A percentile compares a stretch with the other conserved stretches of the same genome.
These are phyloP conservation scores for Plenodomus lindquistii DNA, from an alignment of 2,329 filamentous ascomycete species.

Conservation along the genomic window DNA sequence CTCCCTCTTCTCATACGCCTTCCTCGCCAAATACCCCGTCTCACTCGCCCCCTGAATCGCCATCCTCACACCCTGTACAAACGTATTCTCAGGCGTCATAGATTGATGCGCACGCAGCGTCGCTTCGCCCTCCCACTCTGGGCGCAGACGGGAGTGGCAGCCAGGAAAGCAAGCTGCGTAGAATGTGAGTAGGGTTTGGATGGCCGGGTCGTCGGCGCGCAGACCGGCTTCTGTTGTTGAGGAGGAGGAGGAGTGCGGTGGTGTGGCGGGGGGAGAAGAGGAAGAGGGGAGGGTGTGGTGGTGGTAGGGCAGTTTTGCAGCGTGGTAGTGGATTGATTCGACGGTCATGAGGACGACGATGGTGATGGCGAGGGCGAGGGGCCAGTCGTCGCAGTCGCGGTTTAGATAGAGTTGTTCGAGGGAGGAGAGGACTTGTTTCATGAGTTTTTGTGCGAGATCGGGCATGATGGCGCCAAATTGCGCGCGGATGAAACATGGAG, in stretches of 20 bases:
- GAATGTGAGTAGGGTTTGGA: constrained; percentile 34
- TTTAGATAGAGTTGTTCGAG: constrained; percentile 38
- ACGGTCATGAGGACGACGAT: constrained; percentile 43
- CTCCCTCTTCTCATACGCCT: constrained; percentile 19
- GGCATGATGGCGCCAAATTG: constrained; percentile 45
- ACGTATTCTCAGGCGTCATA: constrained; percentile 23
- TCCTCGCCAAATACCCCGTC: constrained; percentile 27
- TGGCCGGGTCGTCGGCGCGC: constrained; percentile 28
- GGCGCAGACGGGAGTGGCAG: constrained; percentile 35
- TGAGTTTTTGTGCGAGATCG: constrained; percentile 31
- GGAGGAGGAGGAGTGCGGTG: constrained; percentile 2
- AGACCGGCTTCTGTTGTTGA: neutral
- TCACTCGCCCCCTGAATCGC: constrained; percentile 20
- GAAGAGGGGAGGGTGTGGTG: neutral
- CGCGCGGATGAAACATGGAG: constrained; percentile 46
- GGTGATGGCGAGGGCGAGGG: constrained; percentile 37
- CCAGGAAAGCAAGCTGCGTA: constrained; percentile 41
- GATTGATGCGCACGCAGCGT: neutral
- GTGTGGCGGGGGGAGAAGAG: neutral
- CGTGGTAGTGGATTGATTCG: constrained; percentile 46
- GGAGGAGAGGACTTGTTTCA: constrained; percentile 37
- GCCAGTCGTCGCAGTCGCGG: constrained; percentile 38
- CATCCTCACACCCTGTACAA: constrained; percentile 36
- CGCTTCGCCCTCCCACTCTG: constrained; percentile 35
- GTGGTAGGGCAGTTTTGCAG: constrained; percentile 42